phyloP scores from a whole-genome alignment of 345 rosid genomes.

The Pugionium cornutum region DNA sequence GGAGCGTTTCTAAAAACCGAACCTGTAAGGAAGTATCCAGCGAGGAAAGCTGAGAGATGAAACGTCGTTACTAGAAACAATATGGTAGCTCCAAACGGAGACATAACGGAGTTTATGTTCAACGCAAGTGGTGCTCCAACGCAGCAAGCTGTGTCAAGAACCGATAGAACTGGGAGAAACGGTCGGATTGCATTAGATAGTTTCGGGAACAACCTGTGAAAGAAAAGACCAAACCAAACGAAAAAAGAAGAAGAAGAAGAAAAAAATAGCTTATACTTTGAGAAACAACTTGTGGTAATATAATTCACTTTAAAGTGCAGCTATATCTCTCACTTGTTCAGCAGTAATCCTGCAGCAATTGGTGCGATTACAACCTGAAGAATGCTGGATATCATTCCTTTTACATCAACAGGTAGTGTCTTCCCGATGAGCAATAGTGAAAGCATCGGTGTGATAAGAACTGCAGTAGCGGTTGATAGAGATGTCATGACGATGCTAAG shows the following conservation, averaged over 20 bases:
- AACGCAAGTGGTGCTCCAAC: neutral
- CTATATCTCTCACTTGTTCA: neutral
- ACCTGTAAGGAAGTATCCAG: neutral
- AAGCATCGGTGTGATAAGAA: neutral
- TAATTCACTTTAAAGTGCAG: no score
- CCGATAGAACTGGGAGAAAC: neutral
- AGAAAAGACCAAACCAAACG: no score
- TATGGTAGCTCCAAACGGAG: neutral
- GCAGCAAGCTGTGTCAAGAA: neutral
- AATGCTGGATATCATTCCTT: neutral
- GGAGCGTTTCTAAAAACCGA: neutral
- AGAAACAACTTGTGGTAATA: neutral
- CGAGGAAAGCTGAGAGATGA: neutral
- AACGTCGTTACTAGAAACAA: neutral
- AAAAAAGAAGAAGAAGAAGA: no score
- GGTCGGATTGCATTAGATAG: neutral
- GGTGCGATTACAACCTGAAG: neutral
- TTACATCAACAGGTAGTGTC: neutral
- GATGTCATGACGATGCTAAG: neutral
- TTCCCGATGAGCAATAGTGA: neutral
- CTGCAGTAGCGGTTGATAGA: neutral
- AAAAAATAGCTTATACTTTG: neutral
- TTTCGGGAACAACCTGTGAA: neutral
- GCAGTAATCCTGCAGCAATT: neutral
- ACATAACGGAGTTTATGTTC: neutral